These are phyloP conservation scores for Aspergillus aculeatinus DNA, from an alignment of 2,329 filamentous ascomycete genomes.

Conservation along the genomic window DNA sequence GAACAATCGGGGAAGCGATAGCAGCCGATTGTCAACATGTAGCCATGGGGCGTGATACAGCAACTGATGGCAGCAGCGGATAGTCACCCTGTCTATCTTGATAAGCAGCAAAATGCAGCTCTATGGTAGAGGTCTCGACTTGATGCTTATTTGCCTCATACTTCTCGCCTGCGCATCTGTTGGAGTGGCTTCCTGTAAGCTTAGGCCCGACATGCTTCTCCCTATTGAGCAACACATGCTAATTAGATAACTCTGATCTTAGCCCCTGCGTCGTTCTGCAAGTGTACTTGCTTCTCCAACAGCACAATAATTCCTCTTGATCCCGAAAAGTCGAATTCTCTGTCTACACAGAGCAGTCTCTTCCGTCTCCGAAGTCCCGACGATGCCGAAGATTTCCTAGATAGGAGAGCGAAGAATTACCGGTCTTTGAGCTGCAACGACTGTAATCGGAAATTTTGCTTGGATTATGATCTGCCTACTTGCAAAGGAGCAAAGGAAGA, in stretches of 20 bases:
- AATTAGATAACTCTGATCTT: conserved; percentile 3
- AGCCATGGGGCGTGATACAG: neutral
- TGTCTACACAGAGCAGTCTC: conserved; percentile 21
- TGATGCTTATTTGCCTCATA: conserved; percentile 27
- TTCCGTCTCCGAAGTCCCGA: conserved; percentile 23
- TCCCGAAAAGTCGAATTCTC: conserved; percentile 31
- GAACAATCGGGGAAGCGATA: neutral
- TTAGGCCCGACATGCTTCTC: neutral
- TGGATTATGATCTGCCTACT: conserved; percentile 61
- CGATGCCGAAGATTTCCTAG: conserved; percentile 16
- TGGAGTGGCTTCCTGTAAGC: conserved; percentile 38
- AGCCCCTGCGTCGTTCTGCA: conserved; percentile 64
- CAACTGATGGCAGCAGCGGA: neutral
- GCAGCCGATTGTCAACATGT: neutral
- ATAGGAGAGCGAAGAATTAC: conserved; percentile 35
- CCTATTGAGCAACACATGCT: neutral
- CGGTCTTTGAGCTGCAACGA: conserved; percentile 59
- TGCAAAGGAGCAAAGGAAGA: conserved; percentile 63
- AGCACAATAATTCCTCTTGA: conserved; percentile 67
- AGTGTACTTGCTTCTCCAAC: conserved; percentile 68
- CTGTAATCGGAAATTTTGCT: conserved; percentile 67
- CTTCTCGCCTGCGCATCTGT: conserved; percentile 31
- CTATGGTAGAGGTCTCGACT: conserved; percentile 13
- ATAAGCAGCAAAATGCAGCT: conserved; percentile 20
- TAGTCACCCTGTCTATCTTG: neutral